Conservation (phyloP, 257 asterid genomes). For the Parsonsia alboflavescens region DNA sequence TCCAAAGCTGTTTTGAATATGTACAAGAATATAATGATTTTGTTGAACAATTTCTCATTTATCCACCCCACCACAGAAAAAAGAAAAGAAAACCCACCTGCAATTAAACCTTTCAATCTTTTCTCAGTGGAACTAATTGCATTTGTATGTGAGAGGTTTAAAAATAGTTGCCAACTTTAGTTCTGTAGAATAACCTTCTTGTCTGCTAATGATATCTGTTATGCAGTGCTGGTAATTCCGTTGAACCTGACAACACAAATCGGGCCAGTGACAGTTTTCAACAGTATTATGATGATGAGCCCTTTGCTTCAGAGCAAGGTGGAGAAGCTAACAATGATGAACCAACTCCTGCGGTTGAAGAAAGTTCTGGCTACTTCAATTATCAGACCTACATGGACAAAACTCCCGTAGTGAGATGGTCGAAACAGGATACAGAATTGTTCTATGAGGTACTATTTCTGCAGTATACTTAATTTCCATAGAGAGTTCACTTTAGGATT, state of each 20-base stretch:
- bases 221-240: conserved; percentile 45
- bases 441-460: conserved; percentile 68
- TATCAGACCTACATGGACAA: conserved; percentile 76
- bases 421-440: conserved; percentile 77
- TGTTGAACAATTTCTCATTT: background rate
- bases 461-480: background rate
- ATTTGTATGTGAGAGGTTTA: background rate
- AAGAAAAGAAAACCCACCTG: too few relatives aligned
- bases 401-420: conserved; percentile 67
- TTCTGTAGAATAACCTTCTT: conserved; percentile 4
- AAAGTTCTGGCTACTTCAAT: conserved; percentile 46
- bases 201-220: conserved; percentile 16
- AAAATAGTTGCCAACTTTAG: background rate
- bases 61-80: too few relatives aligned
- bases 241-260: conserved; percentile 34
- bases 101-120: background rate
- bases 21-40: too few relatives aligned
- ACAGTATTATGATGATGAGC: conserved; percentile 34
- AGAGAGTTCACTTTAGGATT: conserved; percentile 3
- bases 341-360: conserved; percentile 36
- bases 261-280: conserved; percentile 24
- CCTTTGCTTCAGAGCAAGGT: conserved; percentile 28
- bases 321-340: conserved; percentile 39
- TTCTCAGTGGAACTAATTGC: background rate
- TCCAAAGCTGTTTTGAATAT: background rate